Evolutionary conservation across 352 stramenopile genomes (phyloP).

Genomic region (Phytophthora crassamura): DNA sequence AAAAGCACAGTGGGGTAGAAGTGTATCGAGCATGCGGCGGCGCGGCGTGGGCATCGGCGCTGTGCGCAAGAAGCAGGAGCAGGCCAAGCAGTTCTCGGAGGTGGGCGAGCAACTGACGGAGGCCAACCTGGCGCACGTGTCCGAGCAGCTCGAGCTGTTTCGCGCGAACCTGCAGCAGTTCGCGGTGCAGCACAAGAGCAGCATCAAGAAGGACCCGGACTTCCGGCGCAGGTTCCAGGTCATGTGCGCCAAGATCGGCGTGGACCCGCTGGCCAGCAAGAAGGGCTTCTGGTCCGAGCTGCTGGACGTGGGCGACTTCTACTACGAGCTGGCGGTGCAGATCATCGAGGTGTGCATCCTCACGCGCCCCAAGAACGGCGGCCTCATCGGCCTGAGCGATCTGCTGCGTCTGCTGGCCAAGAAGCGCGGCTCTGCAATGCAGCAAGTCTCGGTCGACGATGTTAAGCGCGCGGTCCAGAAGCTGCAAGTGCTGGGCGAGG

Average conservation of each 20-base stretch:
- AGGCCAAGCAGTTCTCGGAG: constrained; percentile 86
- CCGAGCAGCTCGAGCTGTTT: constrained; percentile 89
- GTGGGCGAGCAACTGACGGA: constrained; percentile 86
- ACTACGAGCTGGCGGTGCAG: constrained; percentile 99
- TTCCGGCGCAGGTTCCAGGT: constrained; percentile 95
- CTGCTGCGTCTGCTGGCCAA: constrained; percentile 75
- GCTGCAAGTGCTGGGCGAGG: constrained; percentile 93
- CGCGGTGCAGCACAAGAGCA: constrained; percentile 94
- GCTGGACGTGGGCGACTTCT: constrained; percentile 98
- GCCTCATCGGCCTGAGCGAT: constrained; percentile 84
- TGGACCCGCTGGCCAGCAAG: constrained; percentile 97
- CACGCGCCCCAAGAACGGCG: constrained; percentile 89
- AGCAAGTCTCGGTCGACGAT: constrained; percentile 92
- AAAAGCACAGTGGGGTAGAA: background rate
- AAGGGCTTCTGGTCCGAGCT: constrained; percentile 98
- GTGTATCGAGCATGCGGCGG: constrained; percentile 49
- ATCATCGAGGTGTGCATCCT: constrained; percentile 98
- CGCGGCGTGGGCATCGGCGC: constrained; percentile 84
- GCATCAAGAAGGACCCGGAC: constrained; percentile 95
- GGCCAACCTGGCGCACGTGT: constrained; percentile 82
- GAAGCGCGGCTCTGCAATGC: constrained; percentile 66
- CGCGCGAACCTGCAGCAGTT: constrained; percentile 94
- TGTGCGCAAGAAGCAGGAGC: constrained; percentile 91
- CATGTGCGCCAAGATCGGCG: constrained; percentile 97
- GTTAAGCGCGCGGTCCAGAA: constrained; percentile 96